Base-by-base conservation (phyloP, 108 stramenopile genomes). In the Nitzschia palea region DNA sequence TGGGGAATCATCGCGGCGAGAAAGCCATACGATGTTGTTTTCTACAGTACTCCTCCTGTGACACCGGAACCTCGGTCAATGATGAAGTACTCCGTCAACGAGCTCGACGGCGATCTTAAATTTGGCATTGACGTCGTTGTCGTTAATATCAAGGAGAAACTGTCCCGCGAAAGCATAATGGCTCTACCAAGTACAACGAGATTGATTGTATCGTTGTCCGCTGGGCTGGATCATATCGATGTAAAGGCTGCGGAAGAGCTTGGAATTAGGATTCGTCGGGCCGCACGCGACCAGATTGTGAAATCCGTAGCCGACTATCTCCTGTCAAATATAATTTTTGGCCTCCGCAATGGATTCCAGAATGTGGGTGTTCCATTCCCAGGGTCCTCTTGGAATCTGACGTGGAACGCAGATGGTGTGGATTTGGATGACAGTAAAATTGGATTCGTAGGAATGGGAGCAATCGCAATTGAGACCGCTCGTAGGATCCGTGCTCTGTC, bases 201-300 rank as follows among this genome's bases (percentile, higher is more conserved):
- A 28, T 47, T 86, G 53, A 54, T 86, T 17, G 71, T 86, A 10
- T 82, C 85, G 20, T 51, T 86, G 72, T 79, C 78, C 40, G 81
- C 85, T 1, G 85, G 85, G 32, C 54, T 82, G 12, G 85, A 86
- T 67, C 85, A 86, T 55, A 86, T 86, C 62, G 81, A 79, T 47
- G 47, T 80, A 18, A 45, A 73, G 23, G 81, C 85, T n/a, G 70
- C 69, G 14, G 47, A 71, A 12, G 75, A 63, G n/a, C 55, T 53
- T 12, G 81, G 81, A 12, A 82, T 86, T 62, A 44, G 45, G n/a
- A 79, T 86, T 31, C 66, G 71, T 32, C 75, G 71, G 25, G 71
- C 85, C 25, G 85, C 70, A 54, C 79, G 81, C 23, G 71, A 79
- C 8, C 70, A 78, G 48, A 82, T 86, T 47, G 76, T 76, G 14